Evolutionary conservation across 2,329 filamentous ascomycete species (phyloP).

Genomic region (Fonsecaea erecta): DNA sequence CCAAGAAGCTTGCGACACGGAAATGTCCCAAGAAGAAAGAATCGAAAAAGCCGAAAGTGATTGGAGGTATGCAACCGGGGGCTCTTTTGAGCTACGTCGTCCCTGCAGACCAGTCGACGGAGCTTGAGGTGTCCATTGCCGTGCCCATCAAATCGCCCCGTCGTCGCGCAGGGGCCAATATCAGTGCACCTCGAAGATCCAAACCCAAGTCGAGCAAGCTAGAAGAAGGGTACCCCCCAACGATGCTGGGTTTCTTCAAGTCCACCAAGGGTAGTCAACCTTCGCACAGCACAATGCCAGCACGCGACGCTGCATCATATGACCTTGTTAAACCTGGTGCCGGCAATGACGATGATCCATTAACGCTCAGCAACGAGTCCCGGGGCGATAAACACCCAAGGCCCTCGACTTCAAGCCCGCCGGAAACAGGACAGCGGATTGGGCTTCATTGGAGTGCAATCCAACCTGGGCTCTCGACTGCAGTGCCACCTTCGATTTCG

Average conservation of each 20-base stretch:
- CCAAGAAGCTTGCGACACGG: slow-evolving; percentile 37
- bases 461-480: neutral
- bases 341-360: neutral
- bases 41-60: slow-evolving; percentile 4
- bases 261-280: slow-evolving; percentile 17
- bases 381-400: slow-evolving; percentile 17
- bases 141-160: slow-evolving; percentile 1
- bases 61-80: slow-evolving; percentile 24
- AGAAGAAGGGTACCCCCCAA: slow-evolving; percentile 10
- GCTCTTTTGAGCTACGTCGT: slow-evolving; percentile 24
- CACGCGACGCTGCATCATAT: neutral
- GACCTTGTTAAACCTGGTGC: neutral
- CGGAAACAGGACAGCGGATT: neutral
- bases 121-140: neutral
- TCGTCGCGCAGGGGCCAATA: slow-evolving; percentile 1
- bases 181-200: neutral
- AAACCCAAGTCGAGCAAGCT: slow-evolving; percentile 2
- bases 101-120: slow-evolving; percentile 9
- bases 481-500: neutral
- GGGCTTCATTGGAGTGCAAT: neutral
- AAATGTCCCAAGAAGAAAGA: slow-evolving; percentile 32
- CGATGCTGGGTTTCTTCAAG: slow-evolving; percentile 26
- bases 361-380: neutral
- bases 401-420: slow-evolving; percentile 22
- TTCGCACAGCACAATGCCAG: neutral